phyloP scores from a whole-genome alignment of 164 flowering plant genomes.

The Sedum album region DNA sequence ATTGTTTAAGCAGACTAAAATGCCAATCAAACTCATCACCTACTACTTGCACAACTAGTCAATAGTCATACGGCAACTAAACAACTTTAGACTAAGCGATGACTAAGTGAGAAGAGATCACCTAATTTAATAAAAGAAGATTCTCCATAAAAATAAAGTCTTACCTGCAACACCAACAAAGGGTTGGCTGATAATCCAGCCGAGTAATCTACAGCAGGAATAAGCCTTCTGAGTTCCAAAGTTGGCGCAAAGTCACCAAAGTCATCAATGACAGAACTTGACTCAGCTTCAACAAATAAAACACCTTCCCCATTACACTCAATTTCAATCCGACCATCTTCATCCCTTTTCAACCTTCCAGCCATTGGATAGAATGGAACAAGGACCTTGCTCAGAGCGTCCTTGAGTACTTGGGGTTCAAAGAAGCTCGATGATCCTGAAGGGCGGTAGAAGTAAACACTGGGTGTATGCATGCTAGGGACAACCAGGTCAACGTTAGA shows the following conservation, averaged over 20 bases:
- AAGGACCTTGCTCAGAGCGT: slow-evolving; percentile 34
- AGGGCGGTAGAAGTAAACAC: slow-evolving; percentile 43
- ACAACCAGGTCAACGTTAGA: slow-evolving; percentile 39
- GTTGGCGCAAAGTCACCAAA: slow-evolving; percentile 53
- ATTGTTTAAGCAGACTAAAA: neutral
- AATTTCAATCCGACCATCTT: slow-evolving; percentile 45
- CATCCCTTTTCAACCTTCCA: slow-evolving; percentile 33
- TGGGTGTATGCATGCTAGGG: slow-evolving; percentile 35
- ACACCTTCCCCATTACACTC: slow-evolving; percentile 46
- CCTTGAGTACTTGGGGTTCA: slow-evolving; percentile 27
- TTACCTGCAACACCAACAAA: slow-evolving; percentile 46
- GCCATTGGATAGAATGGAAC: slow-evolving; percentile 60
- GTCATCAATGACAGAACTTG: slow-evolving; percentile 32
- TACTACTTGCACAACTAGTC: neutral
- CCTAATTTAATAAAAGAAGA: neutral
- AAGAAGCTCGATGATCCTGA: slow-evolving; percentile 28
- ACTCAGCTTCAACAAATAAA: slow-evolving; percentile 44
- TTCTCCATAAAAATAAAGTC: neutral
- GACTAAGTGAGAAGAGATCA: neutral
- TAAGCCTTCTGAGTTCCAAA: slow-evolving; percentile 31
- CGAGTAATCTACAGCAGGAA: slow-evolving; percentile 42
- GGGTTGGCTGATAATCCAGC: slow-evolving; percentile 31
- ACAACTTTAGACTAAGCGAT: neutral
- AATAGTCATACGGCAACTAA: neutral
- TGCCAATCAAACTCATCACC: neutral